phyloP scores from a whole-genome alignment of 2,329 filamentous ascomycete species.

The Simplicillium aogashimaense region DNA sequence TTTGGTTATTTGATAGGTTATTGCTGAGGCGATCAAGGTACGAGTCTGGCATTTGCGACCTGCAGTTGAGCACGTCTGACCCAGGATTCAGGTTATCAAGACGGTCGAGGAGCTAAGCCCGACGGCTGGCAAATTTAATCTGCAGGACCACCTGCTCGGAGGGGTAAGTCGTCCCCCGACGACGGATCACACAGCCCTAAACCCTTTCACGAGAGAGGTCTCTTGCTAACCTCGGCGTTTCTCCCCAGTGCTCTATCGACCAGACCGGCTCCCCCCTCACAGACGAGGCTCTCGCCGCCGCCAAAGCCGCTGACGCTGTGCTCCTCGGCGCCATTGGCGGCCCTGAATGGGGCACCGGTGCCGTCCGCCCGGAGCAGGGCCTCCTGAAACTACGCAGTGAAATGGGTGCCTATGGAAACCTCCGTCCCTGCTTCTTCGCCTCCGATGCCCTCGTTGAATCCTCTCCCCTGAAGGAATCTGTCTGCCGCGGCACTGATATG shows the following conservation, averaged over 20 bases:
- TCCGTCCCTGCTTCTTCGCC: conserved; percentile 92
- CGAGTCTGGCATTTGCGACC: neutral
- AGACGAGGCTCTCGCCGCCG: conserved; percentile 70
- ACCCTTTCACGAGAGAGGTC: neutral
- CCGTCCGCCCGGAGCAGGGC: conserved; percentile 85
- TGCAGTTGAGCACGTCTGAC: neutral
- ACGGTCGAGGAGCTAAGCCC: conserved; percentile 63
- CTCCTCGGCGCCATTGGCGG: conserved; percentile 90
- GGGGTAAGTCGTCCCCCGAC: no score
- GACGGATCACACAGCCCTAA: no score
- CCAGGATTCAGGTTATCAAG: conserved; percentile 56
- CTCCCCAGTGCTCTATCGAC: conserved; percentile 88
- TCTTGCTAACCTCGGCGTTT: conserved; percentile 3
- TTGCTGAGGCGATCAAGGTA: conserved; percentile 79
- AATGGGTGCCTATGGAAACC: conserved; percentile 88
- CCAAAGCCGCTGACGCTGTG: conserved; percentile 79
- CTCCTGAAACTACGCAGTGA: conserved; percentile 87
- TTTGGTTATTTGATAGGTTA: conserved; percentile 43
- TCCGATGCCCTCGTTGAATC: conserved; percentile 73
- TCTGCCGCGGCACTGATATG: conserved; percentile 84
- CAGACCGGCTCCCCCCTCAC: conserved; percentile 66
- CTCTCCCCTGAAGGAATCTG: conserved; percentile 77
- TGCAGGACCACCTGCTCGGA: conserved; percentile 82
- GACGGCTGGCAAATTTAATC: conserved; percentile 69
- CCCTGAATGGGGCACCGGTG: conserved; percentile 89